Evolutionary conservation across 2,329 filamentous ascomycete genomes (phyloP), one percentile per base, ranked within the genome.

Genomic region (Plenodomus lindquistii): DNA sequence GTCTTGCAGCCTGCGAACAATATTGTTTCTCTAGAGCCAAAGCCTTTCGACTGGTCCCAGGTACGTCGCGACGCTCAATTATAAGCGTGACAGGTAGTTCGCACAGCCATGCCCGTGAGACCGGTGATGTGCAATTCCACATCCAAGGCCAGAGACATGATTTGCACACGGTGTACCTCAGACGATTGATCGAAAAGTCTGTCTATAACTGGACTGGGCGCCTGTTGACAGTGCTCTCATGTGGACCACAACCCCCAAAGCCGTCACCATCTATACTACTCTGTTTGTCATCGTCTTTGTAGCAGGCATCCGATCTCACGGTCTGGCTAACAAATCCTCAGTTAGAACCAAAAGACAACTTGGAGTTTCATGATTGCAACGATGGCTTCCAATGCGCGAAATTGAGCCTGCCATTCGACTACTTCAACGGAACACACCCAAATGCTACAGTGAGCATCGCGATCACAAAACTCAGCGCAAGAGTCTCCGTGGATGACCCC

Each of bases 341-440:
- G 66, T 63, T 69, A 34, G 42, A 52, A 31, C 48, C 65, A 4
- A 58, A 52, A 20, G 55, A 65, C 31, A 20, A 61, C 15, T 46
- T 72, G 4, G 46, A 63, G 17, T 72, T 72, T 42, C 59, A 66
- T 40, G 46, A 62, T 9, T 73, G 70, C 48, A 68, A 60, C 46
- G 50, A 54, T 38, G 52, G 42, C 9, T 67, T 70, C 36, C 55
- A 71, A 52, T 73, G 70, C 42, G 67, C 70, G 13, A 71, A 67
- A 49, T 45, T 72, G 16, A 63, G 65, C 38, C 43, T 72, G 13
- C 70, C 70, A 22, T 49, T 72, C 13, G 70, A 72, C 49, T 70
- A 71, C 51, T 71, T 70, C 59, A 71, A 72, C 40, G 67, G 66
- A 43, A 69, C 65, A 2, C 54, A 65, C 43, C 60, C 61, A 2